Evolutionary conservation across 768 basidiomycete genomes (phyloP), one percentile per base, ranked within the genome.

Genomic region (Serpula lacrymans): DNA sequence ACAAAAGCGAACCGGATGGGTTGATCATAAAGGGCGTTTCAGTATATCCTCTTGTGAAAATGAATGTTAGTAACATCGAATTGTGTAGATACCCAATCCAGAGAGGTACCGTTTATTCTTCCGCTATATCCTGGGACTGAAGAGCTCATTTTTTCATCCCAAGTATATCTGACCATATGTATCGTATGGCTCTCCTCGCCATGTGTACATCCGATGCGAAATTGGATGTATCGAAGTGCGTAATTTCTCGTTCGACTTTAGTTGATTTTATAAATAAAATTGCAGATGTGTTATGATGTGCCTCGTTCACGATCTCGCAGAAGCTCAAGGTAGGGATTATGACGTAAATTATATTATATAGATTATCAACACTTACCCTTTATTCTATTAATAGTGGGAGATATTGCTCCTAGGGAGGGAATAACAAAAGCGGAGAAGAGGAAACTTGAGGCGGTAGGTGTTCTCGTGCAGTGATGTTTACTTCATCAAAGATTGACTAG

Each of bases 121-220:
- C 9, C 13, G 14, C 11, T 29, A 29, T 29, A 29, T 29, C 9
- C 9, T 29, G 27, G 27, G n/a, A 27, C 13, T 25, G 36, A 23
- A n/a, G 17, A 29, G 30, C 29, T 27, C 45, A 6, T 29, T 43
- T 28, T 18, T n/a, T n/a, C 28, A 22, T 10, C 18, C 18, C 14
- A 45, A 91, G 88, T 49, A 94, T 97, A 47, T 83, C 91, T 6
- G 95, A 98, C 61, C 94, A 97, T 54, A 97, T 96, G 95, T 89
- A 92, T 59, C 73, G 95, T 34, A 97, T 99, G 95, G 85, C 91
- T 2, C 59, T 97, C n/a, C 74, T 98, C 30, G 84, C 92, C 4
- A 84, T 99, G 80, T 86, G 91, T 45, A 76, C 80, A 5, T 82
- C 89, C 0, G 89, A 89, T 53, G 37, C 64, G n/a, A 71, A 69